A percentile compares a stretch with the other conserved stretches of the same genome.
These are phyloP conservation scores for Melanogaster broomeanus DNA, from an alignment of 768 basidiomycete species.

Conservation along the genomic window DNA sequence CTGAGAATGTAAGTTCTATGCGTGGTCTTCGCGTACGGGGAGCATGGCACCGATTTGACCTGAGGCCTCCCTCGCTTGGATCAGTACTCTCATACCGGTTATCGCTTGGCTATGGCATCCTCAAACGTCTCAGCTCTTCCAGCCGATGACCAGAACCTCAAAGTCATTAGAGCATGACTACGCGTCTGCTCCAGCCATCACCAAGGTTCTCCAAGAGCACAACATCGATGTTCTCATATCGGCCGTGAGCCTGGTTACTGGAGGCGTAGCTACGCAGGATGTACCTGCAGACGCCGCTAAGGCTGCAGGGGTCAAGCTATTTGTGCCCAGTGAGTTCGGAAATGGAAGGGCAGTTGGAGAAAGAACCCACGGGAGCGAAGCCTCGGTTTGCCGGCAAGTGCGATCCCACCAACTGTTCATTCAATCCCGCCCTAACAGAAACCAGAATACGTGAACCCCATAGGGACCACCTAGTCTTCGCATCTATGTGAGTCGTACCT, in stretches of 20 bases:
- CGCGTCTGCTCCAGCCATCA: constrained; percentile 2
- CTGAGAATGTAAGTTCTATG: too few species aligned
- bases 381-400: not conserved
- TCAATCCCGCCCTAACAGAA: not conserved
- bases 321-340: constrained; percentile 26
- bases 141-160: constrained; percentile 2
- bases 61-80: constrained; percentile 10
- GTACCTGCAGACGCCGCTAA: constrained; percentile 25
- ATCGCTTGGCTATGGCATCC: constrained; percentile 4
- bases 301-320: constrained; percentile 22
- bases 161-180: not conserved
- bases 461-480: constrained; percentile 6
- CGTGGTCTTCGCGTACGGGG: too few species aligned
- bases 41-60: too few species aligned
- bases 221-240: constrained; percentile 21
- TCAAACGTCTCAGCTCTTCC: constrained; percentile 3
- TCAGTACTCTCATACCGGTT: constrained; percentile 1
- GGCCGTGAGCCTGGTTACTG: constrained; percentile 8
- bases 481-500: constrained; percentile 9
- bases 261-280: constrained; percentile 9
- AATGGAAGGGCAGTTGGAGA: not conserved
- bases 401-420: not conserved
- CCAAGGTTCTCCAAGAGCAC: constrained; percentile 9
- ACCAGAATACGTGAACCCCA: constrained; percentile 6
- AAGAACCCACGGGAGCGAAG: not conserved